A percentile compares a stretch with the other conserved stretches of the same genome.
Evolutionary conservation across 2,329 filamentous ascomycete genomes (phyloP).

Genomic region (Hirsutella minnesotensis): DNA sequence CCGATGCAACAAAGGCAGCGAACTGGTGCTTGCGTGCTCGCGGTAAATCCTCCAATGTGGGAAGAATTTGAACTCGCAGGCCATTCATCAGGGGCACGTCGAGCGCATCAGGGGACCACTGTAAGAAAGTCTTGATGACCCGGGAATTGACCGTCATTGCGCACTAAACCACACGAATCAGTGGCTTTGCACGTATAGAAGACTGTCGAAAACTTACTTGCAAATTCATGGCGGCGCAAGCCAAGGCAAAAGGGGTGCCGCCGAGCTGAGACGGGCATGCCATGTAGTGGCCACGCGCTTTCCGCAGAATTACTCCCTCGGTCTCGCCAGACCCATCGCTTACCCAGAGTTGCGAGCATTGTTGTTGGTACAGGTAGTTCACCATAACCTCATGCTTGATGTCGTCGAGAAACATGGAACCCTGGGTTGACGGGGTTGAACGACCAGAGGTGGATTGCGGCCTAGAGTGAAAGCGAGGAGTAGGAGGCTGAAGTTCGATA

Average conservation of each 20-base stretch:
- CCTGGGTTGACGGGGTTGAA: slow-evolving; percentile 28
- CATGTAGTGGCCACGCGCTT: slow-evolving; percentile 56
- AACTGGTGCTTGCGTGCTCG: slow-evolving; percentile 68
- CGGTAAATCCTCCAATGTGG: slow-evolving; percentile 57
- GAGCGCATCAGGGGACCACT: slow-evolving; percentile 59
- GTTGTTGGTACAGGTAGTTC: slow-evolving; percentile 71
- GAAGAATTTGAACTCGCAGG: slow-evolving; percentile 64
- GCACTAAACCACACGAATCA: slow-evolving; percentile 32
- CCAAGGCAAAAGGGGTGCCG: slow-evolving; percentile 49
- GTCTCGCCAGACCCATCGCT: slow-evolving; percentile 54
- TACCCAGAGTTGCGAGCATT: slow-evolving; percentile 64
- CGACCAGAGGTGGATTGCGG: slow-evolving; percentile 31
- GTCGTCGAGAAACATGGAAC: slow-evolving; percentile 51
- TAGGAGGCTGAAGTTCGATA: slow-evolving; percentile 37
- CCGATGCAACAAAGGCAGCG: slow-evolving; percentile 63
- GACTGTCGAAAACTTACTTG: slow-evolving; percentile 33
- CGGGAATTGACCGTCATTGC: slow-evolving; percentile 73
- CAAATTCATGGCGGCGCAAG: slow-evolving; percentile 59
- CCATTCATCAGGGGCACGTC: slow-evolving; percentile 69
- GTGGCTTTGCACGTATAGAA: background rate
- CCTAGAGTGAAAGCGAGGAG: slow-evolving; percentile 20
- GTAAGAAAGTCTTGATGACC: slow-evolving; percentile 66
- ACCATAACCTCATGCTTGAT: slow-evolving; percentile 78
- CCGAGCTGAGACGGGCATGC: slow-evolving; percentile 56
- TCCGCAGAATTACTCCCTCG: slow-evolving; percentile 63